These are phyloP conservation scores for Limnanthes douglasii DNA, from an alignment of 345 rosid species.

Conservation along the genomic window DNA sequence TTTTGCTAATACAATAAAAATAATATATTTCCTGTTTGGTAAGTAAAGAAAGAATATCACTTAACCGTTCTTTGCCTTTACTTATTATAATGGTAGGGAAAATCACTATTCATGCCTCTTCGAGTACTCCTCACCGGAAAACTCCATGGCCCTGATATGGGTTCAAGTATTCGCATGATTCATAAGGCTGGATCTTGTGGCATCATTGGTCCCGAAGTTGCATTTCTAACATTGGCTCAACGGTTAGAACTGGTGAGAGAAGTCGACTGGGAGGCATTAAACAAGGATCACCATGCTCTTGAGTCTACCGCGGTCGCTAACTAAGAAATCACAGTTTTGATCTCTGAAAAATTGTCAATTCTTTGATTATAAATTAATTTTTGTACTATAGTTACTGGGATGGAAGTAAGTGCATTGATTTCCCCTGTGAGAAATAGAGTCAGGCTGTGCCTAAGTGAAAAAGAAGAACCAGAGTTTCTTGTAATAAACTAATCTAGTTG, in stretches of 20 bases:
- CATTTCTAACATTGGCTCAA: conserved; percentile 44
- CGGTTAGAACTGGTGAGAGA: conserved; percentile 50
- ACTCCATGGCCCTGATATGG: conserved; percentile 93
- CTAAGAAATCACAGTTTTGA: no score
- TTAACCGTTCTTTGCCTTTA: neutral
- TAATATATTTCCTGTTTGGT: no score
- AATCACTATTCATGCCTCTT: conserved; percentile 84
- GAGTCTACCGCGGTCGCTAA: conserved; percentile 31
- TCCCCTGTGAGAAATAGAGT: no score
- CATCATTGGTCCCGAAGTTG: conserved; percentile 34
- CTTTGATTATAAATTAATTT: no score
- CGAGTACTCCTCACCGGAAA: conserved; percentile 76
- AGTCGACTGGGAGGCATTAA: conserved; percentile 46
- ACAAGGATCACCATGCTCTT: conserved; percentile 24
- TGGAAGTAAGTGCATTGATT: no score
- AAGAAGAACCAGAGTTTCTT: no score
- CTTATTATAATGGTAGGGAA: conserved; percentile 36
- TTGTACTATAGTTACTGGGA: no score
- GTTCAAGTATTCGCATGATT: conserved; percentile 39
- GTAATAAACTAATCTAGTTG: no score
- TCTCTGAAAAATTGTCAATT: no score
- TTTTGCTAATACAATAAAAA: no score
- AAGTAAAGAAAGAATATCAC: no score
- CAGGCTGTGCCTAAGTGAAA: no score
- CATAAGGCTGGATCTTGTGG: conserved; percentile 55